These are phyloP conservation scores for Aureobasidium mangrovei DNA, from an alignment of 2,329 filamentous ascomycete species.

Conservation along the genomic window DNA sequence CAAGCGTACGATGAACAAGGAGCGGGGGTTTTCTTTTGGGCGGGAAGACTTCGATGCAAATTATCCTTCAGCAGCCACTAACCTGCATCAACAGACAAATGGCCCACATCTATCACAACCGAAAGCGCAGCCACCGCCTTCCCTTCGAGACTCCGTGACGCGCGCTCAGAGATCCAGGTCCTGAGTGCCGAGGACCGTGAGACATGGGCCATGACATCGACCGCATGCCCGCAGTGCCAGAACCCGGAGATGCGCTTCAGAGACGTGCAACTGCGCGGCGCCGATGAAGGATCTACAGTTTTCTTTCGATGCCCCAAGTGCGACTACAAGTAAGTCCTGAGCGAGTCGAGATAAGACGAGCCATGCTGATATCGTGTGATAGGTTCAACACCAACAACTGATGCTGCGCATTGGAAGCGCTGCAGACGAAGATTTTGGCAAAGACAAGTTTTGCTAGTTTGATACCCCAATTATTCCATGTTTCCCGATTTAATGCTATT, in stretches of 20 bases:
- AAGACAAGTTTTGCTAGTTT: slow-evolving; percentile 1
- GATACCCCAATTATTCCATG: neutral
- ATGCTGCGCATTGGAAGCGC: neutral
- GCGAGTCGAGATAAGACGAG: neutral
- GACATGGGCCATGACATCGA: slow-evolving; percentile 59
- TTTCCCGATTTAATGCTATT: too few species aligned
- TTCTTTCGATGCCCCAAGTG: slow-evolving; percentile 79
- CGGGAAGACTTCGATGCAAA: too few species aligned
- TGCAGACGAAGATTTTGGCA: neutral
- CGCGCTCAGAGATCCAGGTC: slow-evolving; percentile 76
- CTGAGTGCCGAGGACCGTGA: slow-evolving; percentile 64
- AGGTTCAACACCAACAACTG: slow-evolving; percentile 10
- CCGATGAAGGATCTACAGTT: slow-evolving; percentile 89
- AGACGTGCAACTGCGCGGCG: slow-evolving; percentile 77
- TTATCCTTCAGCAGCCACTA: slow-evolving; percentile 8
- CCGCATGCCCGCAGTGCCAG: slow-evolving; percentile 73
- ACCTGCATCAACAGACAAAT: slow-evolving; percentile 49
- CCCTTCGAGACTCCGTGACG: slow-evolving; percentile 76
- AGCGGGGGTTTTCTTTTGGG: too few species aligned
- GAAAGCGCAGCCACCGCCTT: slow-evolving; percentile 81
- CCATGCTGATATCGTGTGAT: neutral
- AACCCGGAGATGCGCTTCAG: slow-evolving; percentile 76
- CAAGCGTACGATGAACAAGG: too few species aligned
- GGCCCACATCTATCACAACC: slow-evolving; percentile 68
- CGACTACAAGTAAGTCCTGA: slow-evolving; percentile 55